These are phyloP conservation scores for Linnemannia elongata DNA, from an alignment of 192 early-diverging fungal genomes.

Conservation along the genomic window DNA sequence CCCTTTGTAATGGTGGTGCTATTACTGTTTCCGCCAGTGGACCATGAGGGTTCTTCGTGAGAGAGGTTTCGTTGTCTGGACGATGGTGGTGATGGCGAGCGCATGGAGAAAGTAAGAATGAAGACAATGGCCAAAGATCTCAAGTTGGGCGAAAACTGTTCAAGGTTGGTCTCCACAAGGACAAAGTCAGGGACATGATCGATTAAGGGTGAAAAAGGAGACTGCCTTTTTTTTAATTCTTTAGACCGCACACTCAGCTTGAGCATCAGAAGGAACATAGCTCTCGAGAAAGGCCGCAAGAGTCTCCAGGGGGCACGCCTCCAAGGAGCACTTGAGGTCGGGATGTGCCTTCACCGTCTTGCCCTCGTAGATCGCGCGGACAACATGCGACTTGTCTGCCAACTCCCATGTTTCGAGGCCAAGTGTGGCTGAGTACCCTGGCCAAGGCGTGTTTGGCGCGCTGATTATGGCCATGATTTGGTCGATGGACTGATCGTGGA, in stretches of 20 bases:
- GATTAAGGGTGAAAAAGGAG: not conserved
- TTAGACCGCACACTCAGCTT: constrained; percentile 2
- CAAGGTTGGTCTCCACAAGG: no score
- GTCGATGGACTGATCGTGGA: constrained; percentile 63
- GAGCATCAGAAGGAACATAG: not conserved
- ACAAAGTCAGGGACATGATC: not conserved
- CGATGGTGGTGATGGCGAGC: constrained; percentile 6
- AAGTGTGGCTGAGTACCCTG: constrained; percentile 67
- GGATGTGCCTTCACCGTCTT: constrained; percentile 29
- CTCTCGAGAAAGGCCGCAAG: constrained; percentile 6
- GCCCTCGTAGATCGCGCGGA: constrained; percentile 70
- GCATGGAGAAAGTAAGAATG: not conserved
- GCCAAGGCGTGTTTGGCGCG: constrained; percentile 62
- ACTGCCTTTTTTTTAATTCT: not conserved
- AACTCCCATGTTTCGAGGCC: constrained; percentile 66
- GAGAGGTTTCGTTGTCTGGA: constrained; percentile 1
- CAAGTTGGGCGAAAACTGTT: not conserved
- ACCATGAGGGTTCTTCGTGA: constrained; percentile 1
- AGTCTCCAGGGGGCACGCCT: constrained; percentile 7
- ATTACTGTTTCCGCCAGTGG: not conserved
- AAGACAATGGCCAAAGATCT: not conserved
- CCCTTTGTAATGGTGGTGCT: not conserved
- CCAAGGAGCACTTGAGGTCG: not conserved
- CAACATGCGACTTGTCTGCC: constrained; percentile 40
- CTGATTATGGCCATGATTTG: constrained; percentile 58